Evolutionary conservation across 2,329 filamentous ascomycete species (phyloP).

Genomic region (Aspergillus pseudotamarii): DNA sequence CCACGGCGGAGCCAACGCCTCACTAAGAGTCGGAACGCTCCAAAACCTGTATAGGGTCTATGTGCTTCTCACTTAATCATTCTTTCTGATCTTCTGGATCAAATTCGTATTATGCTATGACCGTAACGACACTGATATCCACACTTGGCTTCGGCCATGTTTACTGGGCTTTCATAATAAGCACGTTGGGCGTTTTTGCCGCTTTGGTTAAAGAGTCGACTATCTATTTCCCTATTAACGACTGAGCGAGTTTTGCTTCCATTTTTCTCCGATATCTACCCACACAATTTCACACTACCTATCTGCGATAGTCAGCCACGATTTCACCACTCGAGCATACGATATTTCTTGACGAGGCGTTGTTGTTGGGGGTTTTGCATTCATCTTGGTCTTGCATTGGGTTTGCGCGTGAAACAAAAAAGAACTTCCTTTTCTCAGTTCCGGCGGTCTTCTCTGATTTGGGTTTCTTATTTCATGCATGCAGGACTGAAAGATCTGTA

Average conservation of each 20-base stretch:
- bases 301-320: slow-evolving; percentile 2
- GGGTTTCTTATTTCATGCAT: neutral
- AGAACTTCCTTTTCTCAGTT: neutral
- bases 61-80: neutral
- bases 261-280: slow-evolving; percentile 1
- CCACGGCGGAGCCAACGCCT: slow-evolving; percentile 25
- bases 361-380: slow-evolving; percentile 11
- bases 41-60: slow-evolving; percentile 5
- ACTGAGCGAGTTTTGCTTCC: slow-evolving; percentile 14
- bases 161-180: slow-evolving; percentile 17
- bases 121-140: slow-evolving; percentile 9
- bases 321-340: slow-evolving; percentile 13
- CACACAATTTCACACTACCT: slow-evolving; percentile 5
- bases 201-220: slow-evolving; percentile 3
- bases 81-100: neutral
- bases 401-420: slow-evolving; percentile 8
- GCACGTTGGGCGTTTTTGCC: slow-evolving; percentile 18
- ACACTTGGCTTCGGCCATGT: slow-evolving; percentile 7
- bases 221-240: slow-evolving; percentile 16
- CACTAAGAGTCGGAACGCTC: slow-evolving; percentile 19
- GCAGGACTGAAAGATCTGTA: slow-evolving; percentile 2
- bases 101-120: slow-evolving; percentile 11
- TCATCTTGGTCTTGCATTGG: slow-evolving; percentile 10
- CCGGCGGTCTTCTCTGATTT: neutral
- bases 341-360: slow-evolving; percentile 16